Evolutionary conservation across 345 rosid species (phyloP), one percentile per base, ranked within the genome.

Genomic region (Mangifera indica): DNA sequence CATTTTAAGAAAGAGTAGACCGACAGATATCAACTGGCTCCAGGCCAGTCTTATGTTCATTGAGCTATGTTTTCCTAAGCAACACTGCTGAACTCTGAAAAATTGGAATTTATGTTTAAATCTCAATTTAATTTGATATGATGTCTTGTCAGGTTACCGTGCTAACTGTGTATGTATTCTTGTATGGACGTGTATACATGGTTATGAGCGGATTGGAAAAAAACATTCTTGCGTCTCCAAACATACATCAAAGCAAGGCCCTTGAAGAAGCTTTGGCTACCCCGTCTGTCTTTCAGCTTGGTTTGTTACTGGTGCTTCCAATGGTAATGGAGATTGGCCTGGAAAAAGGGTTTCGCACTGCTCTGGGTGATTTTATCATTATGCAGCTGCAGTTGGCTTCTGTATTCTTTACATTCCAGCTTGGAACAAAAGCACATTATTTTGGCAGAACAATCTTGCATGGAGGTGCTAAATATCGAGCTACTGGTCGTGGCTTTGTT

Each of bases 351-450:
- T 92, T 92, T 48, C 91, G 97, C 60, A 76, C 85, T 45, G 99
- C 99, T 63, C 71, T 95, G 54, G 91, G 87, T 61, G 97, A 92
- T 78, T 91, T 95, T 75, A 80, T 95, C 81, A 89, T 91, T 21
- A 92, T 95, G 98, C 97, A 92, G 79, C 88, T 95, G 74, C 98
- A 95, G 80, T 87, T 91, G 67, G 98, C 99, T 46, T 88, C 99
- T 2, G 91, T 91, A 55, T 95, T 95, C 84, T 95, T 95, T 75
- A 91, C 98, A 3, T 95, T 95, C 83, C 98, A 91, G 86, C 99
- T 95, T 64, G 99, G 99, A 70, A 95, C 99, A 2, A 95, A 91
- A 82, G 88, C 93, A n/a, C 98, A 95, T 74, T 87, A 86, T 82
- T 92, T 53, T 46, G 99, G 99, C 53, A 92, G 94, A 81, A 92